Evolutionary conservation across 306 rosid species (phyloP).

Genomic region (Pterocarpus santalinus): DNA sequence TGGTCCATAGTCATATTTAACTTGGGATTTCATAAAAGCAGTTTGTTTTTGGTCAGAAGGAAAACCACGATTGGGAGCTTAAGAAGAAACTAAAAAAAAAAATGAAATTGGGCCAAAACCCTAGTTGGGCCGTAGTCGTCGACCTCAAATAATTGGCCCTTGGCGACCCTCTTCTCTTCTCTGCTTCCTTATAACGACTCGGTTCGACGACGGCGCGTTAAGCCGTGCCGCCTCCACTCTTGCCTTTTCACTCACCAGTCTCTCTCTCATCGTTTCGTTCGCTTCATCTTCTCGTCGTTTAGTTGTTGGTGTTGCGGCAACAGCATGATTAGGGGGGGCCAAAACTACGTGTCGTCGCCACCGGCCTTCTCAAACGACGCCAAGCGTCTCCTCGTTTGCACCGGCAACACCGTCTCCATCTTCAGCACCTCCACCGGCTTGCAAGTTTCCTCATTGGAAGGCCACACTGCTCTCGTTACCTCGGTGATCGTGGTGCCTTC

Average conservation of each 20-base stretch:
- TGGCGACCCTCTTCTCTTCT: neutral
- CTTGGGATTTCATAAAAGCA: too few species aligned
- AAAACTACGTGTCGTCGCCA: constrained; percentile 69
- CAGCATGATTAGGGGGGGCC: constrained; percentile 73
- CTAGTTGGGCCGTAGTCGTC: neutral
- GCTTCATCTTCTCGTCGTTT: neutral
- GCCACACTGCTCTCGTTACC: constrained; percentile 76
- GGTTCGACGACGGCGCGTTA: neutral
- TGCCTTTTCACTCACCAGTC: neutral
- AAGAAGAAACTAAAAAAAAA: too few species aligned
- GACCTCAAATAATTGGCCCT: neutral
- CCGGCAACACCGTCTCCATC: constrained; percentile 68
- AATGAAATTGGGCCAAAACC: neutral
- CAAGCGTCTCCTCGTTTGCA: constrained; percentile 76
- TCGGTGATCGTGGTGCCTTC: constrained; percentile 75
- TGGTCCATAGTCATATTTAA: too few species aligned
- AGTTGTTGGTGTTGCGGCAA: neutral
- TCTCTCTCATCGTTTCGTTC: constrained; percentile 22
- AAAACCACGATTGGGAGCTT: too few species aligned
- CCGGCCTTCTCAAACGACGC: constrained; percentile 87
- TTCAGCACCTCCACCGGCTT: constrained; percentile 83
- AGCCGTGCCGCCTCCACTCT: neutral
- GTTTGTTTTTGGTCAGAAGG: too few species aligned
- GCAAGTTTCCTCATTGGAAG: constrained; percentile 67
- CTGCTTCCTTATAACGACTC: neutral